phyloP scores from a whole-genome alignment of 2,329 filamentous ascomycete genomes.

The Raffaelea arxii region DNA sequence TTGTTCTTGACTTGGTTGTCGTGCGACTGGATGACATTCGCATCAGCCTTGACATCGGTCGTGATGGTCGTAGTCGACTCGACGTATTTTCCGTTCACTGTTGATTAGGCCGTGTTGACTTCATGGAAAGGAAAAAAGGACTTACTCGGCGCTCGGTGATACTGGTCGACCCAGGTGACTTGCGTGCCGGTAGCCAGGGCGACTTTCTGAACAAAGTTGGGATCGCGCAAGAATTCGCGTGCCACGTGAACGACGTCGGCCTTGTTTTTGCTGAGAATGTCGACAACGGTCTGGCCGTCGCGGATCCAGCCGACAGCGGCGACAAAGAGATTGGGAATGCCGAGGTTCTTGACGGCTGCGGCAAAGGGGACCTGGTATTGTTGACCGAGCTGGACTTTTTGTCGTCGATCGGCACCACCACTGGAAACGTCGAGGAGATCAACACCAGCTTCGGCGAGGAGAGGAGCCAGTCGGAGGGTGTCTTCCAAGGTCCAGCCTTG shows the following conservation, averaged over 20 bases:
- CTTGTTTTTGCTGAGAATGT: neutral
- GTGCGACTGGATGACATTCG: neutral
- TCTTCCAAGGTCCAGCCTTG: slow-evolving; percentile 57
- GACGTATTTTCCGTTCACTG: neutral
- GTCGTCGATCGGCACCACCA: slow-evolving; percentile 51
- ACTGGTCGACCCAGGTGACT: neutral
- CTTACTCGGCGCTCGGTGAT: neutral
- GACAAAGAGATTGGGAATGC: neutral
- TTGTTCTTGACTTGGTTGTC: neutral
- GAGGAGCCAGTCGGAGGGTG: slow-evolving; percentile 49
- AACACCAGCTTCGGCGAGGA: slow-evolving; percentile 56
- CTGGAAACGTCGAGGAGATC: slow-evolving; percentile 66
- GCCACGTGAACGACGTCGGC: neutral
- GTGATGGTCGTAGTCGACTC: neutral
- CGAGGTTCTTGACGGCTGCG: slow-evolving; percentile 52
- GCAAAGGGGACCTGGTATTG: slow-evolving; percentile 66
- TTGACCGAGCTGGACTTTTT: slow-evolving; percentile 48
- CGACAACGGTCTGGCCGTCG: neutral
- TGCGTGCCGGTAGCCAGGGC: neutral
- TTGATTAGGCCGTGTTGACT: neutral
- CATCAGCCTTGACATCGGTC: neutral
- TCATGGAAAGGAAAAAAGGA: neutral
- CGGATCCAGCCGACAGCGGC: slow-evolving; percentile 1
- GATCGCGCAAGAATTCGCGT: neutral
- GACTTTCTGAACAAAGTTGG: neutral